phyloP scores from a whole-genome alignment of 2,329 filamentous ascomycete species.

The Trichophyton schoenleinii region DNA sequence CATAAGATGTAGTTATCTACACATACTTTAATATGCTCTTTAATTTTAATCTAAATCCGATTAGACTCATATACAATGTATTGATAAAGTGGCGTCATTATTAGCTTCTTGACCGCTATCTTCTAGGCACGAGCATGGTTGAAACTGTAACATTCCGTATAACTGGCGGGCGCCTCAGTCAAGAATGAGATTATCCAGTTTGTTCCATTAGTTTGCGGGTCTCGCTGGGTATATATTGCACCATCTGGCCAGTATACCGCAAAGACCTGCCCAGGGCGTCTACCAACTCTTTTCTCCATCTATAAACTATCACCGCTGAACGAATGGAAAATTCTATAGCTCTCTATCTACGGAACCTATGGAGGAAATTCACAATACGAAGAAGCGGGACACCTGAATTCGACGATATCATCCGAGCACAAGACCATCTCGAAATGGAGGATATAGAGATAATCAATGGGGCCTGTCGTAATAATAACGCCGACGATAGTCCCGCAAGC shows the following conservation, averaged over 20 bases:
- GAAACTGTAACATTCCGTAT: too few species aligned
- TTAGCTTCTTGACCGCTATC: too few species aligned
- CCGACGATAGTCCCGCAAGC: background rate
- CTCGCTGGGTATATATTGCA: background rate
- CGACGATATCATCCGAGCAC: background rate
- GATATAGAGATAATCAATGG: background rate
- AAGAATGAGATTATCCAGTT: too few species aligned
- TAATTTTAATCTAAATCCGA: too few species aligned
- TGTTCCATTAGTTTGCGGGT: background rate
- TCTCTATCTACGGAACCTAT: background rate
- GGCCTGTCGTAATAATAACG: background rate
- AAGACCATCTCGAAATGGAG: background rate
- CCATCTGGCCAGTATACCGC: background rate
- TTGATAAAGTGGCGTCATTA: too few species aligned
- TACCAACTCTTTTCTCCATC: background rate
- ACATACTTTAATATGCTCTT: too few species aligned
- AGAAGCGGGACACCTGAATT: background rate
- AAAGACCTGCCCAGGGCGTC: background rate
- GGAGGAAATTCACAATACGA: background rate
- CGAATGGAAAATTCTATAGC: background rate
- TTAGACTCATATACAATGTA: too few species aligned
- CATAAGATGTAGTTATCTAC: too few species aligned
- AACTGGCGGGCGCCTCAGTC: too few species aligned
- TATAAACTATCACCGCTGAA: background rate
- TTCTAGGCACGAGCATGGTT: too few species aligned